These are phyloP conservation scores for Rutstroemia sp. DNA, from an alignment of 2,329 filamentous ascomycete genomes.

Conservation along the genomic window DNA sequence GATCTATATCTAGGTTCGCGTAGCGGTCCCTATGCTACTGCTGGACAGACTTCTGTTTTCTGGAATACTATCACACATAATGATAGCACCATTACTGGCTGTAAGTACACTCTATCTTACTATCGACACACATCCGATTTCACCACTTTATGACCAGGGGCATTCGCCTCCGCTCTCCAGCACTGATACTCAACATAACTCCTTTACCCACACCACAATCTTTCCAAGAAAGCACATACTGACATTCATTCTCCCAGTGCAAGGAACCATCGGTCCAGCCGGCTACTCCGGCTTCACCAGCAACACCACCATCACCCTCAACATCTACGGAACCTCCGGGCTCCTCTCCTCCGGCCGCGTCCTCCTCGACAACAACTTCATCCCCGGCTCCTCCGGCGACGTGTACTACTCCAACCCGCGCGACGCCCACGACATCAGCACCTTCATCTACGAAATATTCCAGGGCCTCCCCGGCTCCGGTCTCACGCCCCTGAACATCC, in stretches of 20 bases:
- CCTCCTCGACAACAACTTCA: conserved; percentile 36
- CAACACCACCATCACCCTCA: conserved; percentile 45
- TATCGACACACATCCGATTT: too few species aligned
- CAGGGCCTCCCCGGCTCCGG: conserved; percentile 34
- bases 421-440: conserved; percentile 41
- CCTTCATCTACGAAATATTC: conserved; percentile 45
- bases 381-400: conserved; percentile 34
- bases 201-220: too few species aligned
- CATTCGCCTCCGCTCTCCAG: too few species aligned
- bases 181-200: too few species aligned
- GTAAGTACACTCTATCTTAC: too few species aligned
- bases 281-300: conserved; percentile 35
- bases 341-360: conserved; percentile 42
- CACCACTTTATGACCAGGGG: too few species aligned
- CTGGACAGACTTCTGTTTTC: conserved; percentile 45
- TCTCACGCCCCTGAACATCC: conserved; percentile 42
- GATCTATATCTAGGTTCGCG: conserved; percentile 40
- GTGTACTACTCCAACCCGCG: conserved; percentile 41
- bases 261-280: conserved; percentile 44
- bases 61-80: conserved; percentile 40
- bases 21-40: conserved; percentile 46
- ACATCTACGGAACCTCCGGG: conserved; percentile 50
- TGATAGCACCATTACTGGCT: conserved; percentile 35
- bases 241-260: conserved; percentile 26
- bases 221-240: too few species aligned